phyloP scores from a whole-genome alignment of 441 rosid genomes.

The Hura crepitans region DNA sequence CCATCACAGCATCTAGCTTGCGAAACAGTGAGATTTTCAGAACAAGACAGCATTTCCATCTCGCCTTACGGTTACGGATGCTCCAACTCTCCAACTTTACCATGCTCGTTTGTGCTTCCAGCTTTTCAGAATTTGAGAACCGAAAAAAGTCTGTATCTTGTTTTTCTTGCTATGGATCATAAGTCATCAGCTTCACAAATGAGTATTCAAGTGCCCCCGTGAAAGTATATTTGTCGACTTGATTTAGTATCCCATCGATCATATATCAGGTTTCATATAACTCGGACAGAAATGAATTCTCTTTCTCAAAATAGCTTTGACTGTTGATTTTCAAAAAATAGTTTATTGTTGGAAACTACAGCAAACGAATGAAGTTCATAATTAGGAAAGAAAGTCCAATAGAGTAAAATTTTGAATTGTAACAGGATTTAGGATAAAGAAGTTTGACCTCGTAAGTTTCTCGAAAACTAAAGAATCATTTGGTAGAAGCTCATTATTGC shows the following conservation, averaged over 20 bases:
- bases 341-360: neutral
- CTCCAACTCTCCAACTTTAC: neutral
- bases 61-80: neutral
- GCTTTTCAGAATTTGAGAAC: conserved; percentile 4
- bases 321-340: neutral
- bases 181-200: conserved; percentile 45
- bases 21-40: conserved; percentile 10
- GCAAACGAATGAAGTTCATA: neutral
- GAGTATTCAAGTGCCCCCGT: conserved; percentile 88
- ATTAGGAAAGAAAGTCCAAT: neutral
- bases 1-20: neutral
- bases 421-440: neutral
- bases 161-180: conserved; percentile 3
- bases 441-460: neutral
- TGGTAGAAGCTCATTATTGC: conserved; percentile 6
- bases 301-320: neutral
- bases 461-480: neutral
- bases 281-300: neutral
- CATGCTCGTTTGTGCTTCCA: conserved; percentile 10
- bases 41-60: neutral
- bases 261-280: neutral
- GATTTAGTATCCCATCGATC: conserved; percentile 91
- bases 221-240: conserved; percentile 89
- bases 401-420: neutral
- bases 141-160: neutral